A percentile compares a stretch with the other conserved stretches of the same genome.
These are phyloP conservation scores for Fagus sylvatica DNA, from an alignment of 306 rosid species.

Conservation along the genomic window DNA sequence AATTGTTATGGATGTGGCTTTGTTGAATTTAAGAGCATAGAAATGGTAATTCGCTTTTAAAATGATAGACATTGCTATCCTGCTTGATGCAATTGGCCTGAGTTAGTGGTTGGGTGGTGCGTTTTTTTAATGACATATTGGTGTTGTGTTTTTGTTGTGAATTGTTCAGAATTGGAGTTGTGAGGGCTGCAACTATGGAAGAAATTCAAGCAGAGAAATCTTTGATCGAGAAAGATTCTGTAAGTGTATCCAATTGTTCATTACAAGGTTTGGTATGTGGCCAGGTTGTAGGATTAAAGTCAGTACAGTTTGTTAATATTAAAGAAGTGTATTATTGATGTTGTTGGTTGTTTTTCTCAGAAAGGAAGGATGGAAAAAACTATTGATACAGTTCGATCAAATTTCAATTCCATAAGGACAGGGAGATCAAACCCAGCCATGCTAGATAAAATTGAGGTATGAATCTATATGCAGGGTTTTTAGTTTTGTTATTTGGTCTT, in stretches of 20 bases:
- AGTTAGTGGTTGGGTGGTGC: background rate
- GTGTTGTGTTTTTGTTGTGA: background rate
- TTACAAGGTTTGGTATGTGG: background rate
- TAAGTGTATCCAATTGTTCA: constrained; percentile 33
- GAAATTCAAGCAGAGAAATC: constrained; percentile 96
- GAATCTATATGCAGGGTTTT: constrained; percentile 9
- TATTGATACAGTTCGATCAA: constrained; percentile 64
- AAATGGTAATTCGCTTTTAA: background rate
- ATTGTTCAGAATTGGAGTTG: constrained; percentile 43
- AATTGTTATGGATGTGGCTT: background rate
- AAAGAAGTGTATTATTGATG: background rate
- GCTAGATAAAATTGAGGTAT: constrained; percentile 94
- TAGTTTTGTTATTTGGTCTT: background rate
- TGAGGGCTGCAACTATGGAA: constrained; percentile 86
- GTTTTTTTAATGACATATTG: background rate
- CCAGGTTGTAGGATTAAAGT: background rate
- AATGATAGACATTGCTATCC: background rate
- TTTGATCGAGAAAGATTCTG: constrained; percentile 72
- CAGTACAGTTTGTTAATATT: background rate
- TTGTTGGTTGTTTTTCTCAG: constrained; percentile 40
- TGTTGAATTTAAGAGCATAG: background rate
- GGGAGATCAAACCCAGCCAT: constrained; percentile 86
- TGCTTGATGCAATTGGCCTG: background rate
- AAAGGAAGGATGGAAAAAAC: constrained; percentile 87
- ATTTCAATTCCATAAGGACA: constrained; percentile 85